Percentiles rank a stretch among this genome's conserved stretches.
Conservation (phyloP, 257 asterid genomes). For the Gentiana macrophylla region DNA sequence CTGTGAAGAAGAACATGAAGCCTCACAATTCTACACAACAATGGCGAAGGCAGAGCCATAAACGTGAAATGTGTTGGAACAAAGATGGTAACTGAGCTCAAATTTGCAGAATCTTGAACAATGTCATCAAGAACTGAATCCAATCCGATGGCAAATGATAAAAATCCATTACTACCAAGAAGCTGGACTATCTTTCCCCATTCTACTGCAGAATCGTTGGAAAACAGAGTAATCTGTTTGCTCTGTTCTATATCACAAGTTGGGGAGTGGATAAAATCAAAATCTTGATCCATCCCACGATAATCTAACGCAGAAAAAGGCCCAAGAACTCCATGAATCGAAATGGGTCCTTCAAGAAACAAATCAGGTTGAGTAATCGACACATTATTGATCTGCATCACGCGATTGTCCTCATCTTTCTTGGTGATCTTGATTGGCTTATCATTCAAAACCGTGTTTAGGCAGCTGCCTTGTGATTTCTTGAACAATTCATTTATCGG, state of each 20-base stretch:
- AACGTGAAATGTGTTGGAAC: conserved; percentile 50
- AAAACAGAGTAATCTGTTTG: not conserved
- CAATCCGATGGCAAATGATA: conserved; percentile 54
- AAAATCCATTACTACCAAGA: conserved; percentile 45
- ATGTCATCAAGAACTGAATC: conserved; percentile 43
- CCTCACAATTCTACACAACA: conserved; percentile 39
- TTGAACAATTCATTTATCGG: conserved; percentile 31
- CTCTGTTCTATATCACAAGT: conserved; percentile 15
- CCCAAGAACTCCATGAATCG: conserved; percentile 52
- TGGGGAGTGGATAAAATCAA: conserved; percentile 15
- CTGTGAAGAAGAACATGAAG: conserved; percentile 45
- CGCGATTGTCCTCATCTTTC: conserved; percentile 15
- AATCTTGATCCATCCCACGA: conserved; percentile 7
- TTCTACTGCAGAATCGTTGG: conserved; percentile 10
- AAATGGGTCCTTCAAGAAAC: conserved; percentile 41
- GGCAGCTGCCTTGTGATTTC: conserved; percentile 40
- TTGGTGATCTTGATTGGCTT: conserved; percentile 29
- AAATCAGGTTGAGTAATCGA: conserved; percentile 53
- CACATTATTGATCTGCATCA: conserved; percentile 44
- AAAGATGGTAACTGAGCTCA: conserved; percentile 39
- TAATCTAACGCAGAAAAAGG: conserved; percentile 21
- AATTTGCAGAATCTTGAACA: conserved; percentile 23
- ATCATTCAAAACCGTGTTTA: conserved; percentile 27
- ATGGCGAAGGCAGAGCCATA: conserved; percentile 37
- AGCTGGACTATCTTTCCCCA: conserved; percentile 36